Conservation (phyloP, 345 rosid species). For the Moringa oleifera region DNA sequence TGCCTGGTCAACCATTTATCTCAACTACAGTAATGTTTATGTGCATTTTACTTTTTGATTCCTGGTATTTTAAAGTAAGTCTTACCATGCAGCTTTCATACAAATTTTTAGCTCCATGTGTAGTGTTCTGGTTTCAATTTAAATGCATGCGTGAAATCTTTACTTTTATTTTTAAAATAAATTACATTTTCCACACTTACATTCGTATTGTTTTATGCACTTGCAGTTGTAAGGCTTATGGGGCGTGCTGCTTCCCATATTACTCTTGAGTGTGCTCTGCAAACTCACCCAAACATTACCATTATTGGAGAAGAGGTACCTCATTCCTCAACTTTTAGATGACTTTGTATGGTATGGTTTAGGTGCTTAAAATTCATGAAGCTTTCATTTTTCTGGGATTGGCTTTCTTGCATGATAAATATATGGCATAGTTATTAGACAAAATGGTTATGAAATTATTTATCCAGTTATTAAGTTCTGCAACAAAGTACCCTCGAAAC, state of each 20-base stretch:
- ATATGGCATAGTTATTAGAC: too few species aligned
- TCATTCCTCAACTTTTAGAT: background rate
- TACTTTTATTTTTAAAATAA: too few species aligned
- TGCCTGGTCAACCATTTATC: background rate
- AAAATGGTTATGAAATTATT: background rate
- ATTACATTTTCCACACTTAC: background rate
- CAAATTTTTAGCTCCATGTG: background rate
- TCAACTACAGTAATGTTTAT: too few species aligned
- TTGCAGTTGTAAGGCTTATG: constrained; percentile 95
- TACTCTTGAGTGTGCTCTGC: constrained; percentile 95
- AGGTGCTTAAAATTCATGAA: background rate
- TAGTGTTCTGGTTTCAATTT: background rate
- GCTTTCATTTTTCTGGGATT: background rate
- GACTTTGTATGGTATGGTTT: too few species aligned
- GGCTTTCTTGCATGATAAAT: background rate
- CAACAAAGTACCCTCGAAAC: background rate
- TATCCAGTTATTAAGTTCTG: background rate
- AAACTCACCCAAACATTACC: constrained; percentile 94
- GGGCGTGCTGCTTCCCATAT: constrained; percentile 99
- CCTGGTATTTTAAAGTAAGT: too few species aligned
- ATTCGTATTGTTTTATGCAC: constrained; percentile 8
- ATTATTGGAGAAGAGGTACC: constrained; percentile 94
- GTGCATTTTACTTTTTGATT: too few species aligned
- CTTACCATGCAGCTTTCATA: too few species aligned
- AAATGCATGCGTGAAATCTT: background rate